Conservation (phyloP, 2,329 filamentous ascomycete species). For the Graphium sp. region DNA sequence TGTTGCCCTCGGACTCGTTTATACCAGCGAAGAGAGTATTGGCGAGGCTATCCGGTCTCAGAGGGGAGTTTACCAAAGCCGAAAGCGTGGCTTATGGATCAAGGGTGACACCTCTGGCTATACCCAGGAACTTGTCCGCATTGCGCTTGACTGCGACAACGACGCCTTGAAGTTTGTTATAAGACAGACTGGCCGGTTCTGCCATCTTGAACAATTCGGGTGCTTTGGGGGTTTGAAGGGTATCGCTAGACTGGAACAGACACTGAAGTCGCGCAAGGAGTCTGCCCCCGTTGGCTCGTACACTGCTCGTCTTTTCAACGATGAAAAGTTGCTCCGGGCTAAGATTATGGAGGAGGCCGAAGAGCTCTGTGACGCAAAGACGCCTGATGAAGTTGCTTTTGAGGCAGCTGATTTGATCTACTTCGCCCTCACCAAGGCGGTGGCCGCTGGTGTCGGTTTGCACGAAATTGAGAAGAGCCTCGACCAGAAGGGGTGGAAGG, state of each 20-base stretch:
- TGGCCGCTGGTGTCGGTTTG: slow-evolving; percentile 67
- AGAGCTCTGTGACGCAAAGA: slow-evolving; percentile 77
- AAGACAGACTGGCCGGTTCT: slow-evolving; percentile 82
- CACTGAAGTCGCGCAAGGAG: slow-evolving; percentile 62
- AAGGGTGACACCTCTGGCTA: slow-evolving; percentile 93
- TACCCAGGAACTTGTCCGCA: slow-evolving; percentile 70
- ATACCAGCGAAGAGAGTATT: slow-evolving; percentile 85
- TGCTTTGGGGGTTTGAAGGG: slow-evolving; percentile 82
- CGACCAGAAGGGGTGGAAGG: slow-evolving; percentile 87
- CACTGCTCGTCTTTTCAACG: slow-evolving; percentile 81
- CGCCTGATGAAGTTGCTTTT: slow-evolving; percentile 72
- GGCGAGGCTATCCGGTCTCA: slow-evolving; percentile 66
- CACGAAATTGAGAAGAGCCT: slow-evolving; percentile 85
- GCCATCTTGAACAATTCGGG: slow-evolving; percentile 78
- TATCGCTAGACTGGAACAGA: slow-evolving; percentile 73
- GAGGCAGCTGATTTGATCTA: slow-evolving; percentile 93
- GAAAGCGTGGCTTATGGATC: slow-evolving; percentile 90
- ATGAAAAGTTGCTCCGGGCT: slow-evolving; percentile 73
- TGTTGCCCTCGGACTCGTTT: slow-evolving; percentile 73
- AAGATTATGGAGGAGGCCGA: slow-evolving; percentile 99
- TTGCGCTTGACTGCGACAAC: slow-evolving; percentile 82
- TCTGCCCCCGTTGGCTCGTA: slow-evolving; percentile 84
- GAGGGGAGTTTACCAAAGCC: slow-evolving; percentile 82
- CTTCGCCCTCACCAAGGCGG: slow-evolving; percentile 83
- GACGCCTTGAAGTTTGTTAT: slow-evolving; percentile 87